Evolutionary conservation across 306 rosid species (phyloP), one percentile per base, ranked within the genome.

Genomic region (Chamaecrista fasciculata): DNA sequence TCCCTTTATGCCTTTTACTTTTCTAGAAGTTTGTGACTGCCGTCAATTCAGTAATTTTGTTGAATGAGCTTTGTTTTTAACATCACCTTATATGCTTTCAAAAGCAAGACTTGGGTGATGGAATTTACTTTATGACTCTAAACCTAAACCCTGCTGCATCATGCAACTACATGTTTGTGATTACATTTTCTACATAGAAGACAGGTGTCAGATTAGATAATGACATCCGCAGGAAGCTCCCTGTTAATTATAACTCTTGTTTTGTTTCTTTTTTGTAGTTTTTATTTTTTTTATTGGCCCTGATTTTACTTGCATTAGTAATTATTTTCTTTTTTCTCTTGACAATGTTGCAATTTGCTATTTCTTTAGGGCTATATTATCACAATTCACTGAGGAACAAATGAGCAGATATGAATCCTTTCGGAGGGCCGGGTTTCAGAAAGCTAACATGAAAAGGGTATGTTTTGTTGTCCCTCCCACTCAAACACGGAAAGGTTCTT

Each of bases 331-430:
- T 11, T 31, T 40, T 26, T 12, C 29, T 19, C 63, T 75, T 36
- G 36, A 29, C 33, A 51, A 36, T 65, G n/a, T 3, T 64, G 18
- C 40, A 16, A 65, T 65, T 55, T 11, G 11, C 12, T 31, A 26
- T 64, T 53, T 49, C 12, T 37, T 59, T 83, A 92, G 98, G 89
- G 85, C 86, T 29, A 87, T 91, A 62, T 79, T 94, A 25, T 86
- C 95, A 0, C 97, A 85, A 39, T 94, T 94, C 75, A 80, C 96
- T 6, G 95, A 89, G 78, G 88, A 84, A 72, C 99, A 95, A 76
- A 91, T 95, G 97, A 94, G 95, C 62, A 79, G 99, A 62, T 94
- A 94, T 5, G 99, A 94, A 71, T 94, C 97, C 7, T 91, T 91
- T 49, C 83, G 99, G 23, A 85, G 97, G 76, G 95, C 96, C 67